Evolutionary conservation across 305 asterid genomes (phyloP), one percentile per base, ranked within the genome.

Genomic region (Nicotiana rustica): DNA sequence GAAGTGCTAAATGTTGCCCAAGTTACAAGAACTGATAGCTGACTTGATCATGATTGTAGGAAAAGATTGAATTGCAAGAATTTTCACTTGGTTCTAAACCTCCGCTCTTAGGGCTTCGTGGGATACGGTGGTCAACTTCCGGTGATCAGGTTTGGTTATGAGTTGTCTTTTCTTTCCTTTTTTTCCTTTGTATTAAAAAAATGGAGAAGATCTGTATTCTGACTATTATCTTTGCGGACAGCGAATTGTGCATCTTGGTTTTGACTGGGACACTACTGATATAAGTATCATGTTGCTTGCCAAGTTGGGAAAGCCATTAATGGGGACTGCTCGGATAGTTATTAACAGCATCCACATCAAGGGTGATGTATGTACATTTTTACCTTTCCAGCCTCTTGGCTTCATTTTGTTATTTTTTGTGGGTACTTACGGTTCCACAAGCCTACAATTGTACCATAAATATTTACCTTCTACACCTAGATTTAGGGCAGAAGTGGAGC

Each of bases 241-340:
- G 99, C 69, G 82, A 82, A 84, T 91, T 80, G 81, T 93, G 92
- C 98, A 84, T 61, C 77, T 91, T 91, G 94, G 99, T 84, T 97
- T 97, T 79, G 98, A 95, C 89, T 97, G 99, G 99, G 97, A 95
- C 89, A 81, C 99, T 10, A 88, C 88, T 47, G 97, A 95, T 31
- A 87, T 97, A 80, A 91, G 93, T 87, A 92, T 97, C 80, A 57
- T 95, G 94, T 29, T 29, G 91, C 91, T 85, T 66, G 99, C 99
- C 49, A 97, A 94, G 93, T 86, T 97, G 92, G 97, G 93, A 84
- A 89, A 83, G 89, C 98, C 98, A 73, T 88, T 91, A 76, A 91
- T 89, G 92, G 99, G 99, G 87, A 94, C 99, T 84, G 99, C 99
- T 78, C 92, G 98, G 82, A 95, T 97, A 31, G 89, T 95, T 79